Evolutionary conservation across 306 rosid genomes (phyloP).

Genomic region (Cucumis sativus): Cucumber_9930_V3 NC_026658.2:24782501-24783000

Average conservation of each 20-base stretch:
- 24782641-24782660: not conserved
- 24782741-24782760: conserved; percentile 93
- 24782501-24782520: not conserved
- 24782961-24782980: not conserved
- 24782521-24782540: not conserved
- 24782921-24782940: conserved; percentile 7
- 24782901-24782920: conserved; percentile 65
- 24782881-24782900: conserved; percentile 96
- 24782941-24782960: conserved; percentile 7
- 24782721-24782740: not conserved
- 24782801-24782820: conserved; percentile 79
- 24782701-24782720: not conserved
- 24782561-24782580: not conserved
- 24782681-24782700: not conserved
- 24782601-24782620: not conserved
- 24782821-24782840: conserved; percentile 62
- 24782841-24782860: conserved; percentile 71
- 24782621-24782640: not conserved
- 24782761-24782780: conserved; percentile 80
- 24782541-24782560: not conserved
- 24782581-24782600: not conserved
- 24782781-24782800: conserved; percentile 83
- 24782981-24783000: not conserved
- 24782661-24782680: not conserved
- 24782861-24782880: conserved; percentile 97